phyloP scores from a whole-genome alignment of 805 yeast genomes.

The Candida pseudoglaebosa region DNA sequence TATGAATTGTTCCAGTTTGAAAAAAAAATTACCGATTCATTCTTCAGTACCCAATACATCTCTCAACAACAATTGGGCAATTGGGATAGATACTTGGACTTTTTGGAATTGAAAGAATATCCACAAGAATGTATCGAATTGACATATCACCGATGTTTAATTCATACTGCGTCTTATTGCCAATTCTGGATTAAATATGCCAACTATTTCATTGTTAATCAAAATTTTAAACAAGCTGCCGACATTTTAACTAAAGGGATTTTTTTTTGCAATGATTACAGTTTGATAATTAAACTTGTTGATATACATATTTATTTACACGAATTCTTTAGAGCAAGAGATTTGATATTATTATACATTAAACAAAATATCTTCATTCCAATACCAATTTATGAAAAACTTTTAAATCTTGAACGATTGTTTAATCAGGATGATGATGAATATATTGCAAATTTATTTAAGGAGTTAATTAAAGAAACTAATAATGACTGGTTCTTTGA shows the following conservation, averaged over 20 bases:
- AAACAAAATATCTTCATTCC: slow-evolving; percentile 20
- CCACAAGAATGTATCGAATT: slow-evolving; percentile 22
- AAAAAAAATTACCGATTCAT: slow-evolving; percentile 33
- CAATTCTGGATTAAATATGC: slow-evolving; percentile 49
- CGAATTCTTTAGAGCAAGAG: slow-evolving; percentile 35
- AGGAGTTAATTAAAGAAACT: slow-evolving; percentile 24
- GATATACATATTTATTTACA: slow-evolving; percentile 41
- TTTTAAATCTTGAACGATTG: slow-evolving; percentile 40
- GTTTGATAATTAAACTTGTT: slow-evolving; percentile 35
- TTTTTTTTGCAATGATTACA: slow-evolving; percentile 20
- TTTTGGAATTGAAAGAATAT: slow-evolving; percentile 40
- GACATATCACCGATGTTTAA: slow-evolving; percentile 46
- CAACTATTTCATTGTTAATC: slow-evolving; percentile 33
- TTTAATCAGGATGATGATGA: slow-evolving; percentile 21
- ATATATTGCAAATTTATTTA: slow-evolving; percentile 23
- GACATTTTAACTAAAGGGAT: slow-evolving; percentile 35
- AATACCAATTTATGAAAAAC: slow-evolving; percentile 36
- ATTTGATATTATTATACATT: slow-evolving; percentile 25
- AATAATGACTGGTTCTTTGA: slow-evolving; percentile 33
- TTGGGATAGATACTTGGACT: slow-evolving; percentile 59
- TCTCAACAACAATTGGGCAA: slow-evolving; percentile 47
- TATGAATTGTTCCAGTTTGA: slow-evolving; percentile 51
- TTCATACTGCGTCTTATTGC: slow-evolving; percentile 42
- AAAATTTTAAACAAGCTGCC: slow-evolving; percentile 33
- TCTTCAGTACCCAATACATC: slow-evolving; percentile 29